Conservation (phyloP, 148 eudicot species). For the Camellia granthamiana region DNA sequence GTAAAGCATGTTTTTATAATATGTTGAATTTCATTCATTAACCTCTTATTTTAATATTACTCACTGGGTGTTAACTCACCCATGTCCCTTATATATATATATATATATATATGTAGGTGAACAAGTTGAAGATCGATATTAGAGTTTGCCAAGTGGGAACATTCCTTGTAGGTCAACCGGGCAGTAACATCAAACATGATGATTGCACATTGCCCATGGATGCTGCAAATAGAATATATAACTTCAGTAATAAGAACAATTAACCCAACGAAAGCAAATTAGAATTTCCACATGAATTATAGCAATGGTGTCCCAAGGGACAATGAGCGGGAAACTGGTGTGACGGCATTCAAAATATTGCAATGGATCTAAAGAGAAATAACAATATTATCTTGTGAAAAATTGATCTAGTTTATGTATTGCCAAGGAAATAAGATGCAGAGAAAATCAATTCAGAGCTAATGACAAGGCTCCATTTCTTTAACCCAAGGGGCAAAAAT, state of each 20-base stretch:
- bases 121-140: too few species aligned
- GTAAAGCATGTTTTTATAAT: too few species aligned
- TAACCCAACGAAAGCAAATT: neutral
- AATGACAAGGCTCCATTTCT: neutral
- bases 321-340: neutral
- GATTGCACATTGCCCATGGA: constrained; percentile 25
- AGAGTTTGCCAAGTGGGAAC: constrained; percentile 18
- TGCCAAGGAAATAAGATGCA: neutral
- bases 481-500: neutral
- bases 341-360: neutral
- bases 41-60: too few species aligned
- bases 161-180: constrained; percentile 22
- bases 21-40: too few species aligned
- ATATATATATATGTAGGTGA: too few species aligned
- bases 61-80: too few species aligned
- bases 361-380: too few species aligned
- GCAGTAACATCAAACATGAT: constrained; percentile 24
- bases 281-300: neutral
- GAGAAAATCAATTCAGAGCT: neutral
- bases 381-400: neutral
- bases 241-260: neutral
- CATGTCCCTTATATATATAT: too few species aligned
- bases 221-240: constrained; percentile 15
- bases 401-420: neutral
- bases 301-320: neutral